Conservation (phyloP, 768 basidiomycete species). For the Rubroboletus satanas region DNA sequence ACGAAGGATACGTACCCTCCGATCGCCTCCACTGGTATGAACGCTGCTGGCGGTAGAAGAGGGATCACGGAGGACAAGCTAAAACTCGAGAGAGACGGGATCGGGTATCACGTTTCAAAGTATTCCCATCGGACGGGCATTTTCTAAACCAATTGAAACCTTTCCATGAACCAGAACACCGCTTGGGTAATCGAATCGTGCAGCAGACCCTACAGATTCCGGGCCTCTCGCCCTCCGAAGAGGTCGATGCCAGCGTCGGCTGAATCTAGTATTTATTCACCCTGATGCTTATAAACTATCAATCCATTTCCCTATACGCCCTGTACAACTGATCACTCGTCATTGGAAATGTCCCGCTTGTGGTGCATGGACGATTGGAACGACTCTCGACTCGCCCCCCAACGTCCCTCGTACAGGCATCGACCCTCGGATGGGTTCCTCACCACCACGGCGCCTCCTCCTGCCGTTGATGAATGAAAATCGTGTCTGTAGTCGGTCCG, state of each 20-base stretch:
- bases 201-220: neutral
- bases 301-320: neutral
- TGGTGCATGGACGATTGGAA: conserved; percentile 22
- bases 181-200: neutral
- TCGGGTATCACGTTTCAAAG: conserved; percentile 51
- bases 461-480: conserved; percentile 7
- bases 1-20: conserved; percentile 51
- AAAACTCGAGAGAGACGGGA: conserved; percentile 33
- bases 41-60: conserved; percentile 20
- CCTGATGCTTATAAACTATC: neutral
- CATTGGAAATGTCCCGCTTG: conserved; percentile 3
- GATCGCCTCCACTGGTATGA: conserved; percentile 22
- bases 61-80: conserved; percentile 19
- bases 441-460: neutral
- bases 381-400: conserved; percentile 23
- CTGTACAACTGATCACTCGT: neutral
- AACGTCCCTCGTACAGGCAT: conserved; percentile 23
- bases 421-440: conserved; percentile 15
- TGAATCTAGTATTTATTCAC: neutral
- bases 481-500: conserved; percentile 8
- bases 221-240: neutral
- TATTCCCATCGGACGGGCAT: conserved; percentile 35
- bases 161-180: neutral
- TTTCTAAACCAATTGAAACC: conserved; percentile 2
- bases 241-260: neutral